Conservation (phyloP, 1,284 basidiomycete genomes). For the Irpex sp. region DNA sequence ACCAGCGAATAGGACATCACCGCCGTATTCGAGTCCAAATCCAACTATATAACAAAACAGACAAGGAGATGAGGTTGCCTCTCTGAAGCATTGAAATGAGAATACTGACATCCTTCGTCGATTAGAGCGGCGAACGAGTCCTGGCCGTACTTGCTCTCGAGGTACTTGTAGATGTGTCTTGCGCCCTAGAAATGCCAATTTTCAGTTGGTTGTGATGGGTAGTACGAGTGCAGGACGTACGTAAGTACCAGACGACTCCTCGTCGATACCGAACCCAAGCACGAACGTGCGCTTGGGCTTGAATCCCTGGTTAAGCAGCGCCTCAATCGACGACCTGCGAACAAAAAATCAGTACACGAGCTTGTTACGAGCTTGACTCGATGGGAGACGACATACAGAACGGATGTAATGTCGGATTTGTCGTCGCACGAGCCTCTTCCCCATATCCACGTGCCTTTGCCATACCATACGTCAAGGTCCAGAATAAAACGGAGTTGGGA, state of each 20-base stretch:
- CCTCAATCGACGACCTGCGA: slow-evolving; percentile 46
- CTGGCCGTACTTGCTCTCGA: slow-evolving; percentile 49
- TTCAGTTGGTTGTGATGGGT: too few species aligned
- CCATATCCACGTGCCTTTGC: slow-evolving; percentile 50
- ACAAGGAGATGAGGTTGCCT: neutral
- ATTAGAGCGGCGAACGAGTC: slow-evolving; percentile 53
- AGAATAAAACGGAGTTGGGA: neutral
- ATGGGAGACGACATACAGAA: slow-evolving; percentile 36
- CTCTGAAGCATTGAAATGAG: neutral
- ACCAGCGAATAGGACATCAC: slow-evolving; percentile 38
- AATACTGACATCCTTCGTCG: slow-evolving; percentile 41
- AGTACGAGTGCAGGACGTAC: too few species aligned
- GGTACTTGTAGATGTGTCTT: slow-evolving; percentile 35
- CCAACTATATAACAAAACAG: slow-evolving; percentile 22
- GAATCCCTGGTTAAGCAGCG: slow-evolving; percentile 47
- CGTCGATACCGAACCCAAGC: slow-evolving; percentile 68
- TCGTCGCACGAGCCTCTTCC: slow-evolving; percentile 62
- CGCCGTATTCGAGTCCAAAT: slow-evolving; percentile 26
- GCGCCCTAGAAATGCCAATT: too few species aligned
- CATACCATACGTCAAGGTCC: neutral
- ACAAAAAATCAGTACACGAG: neutral
- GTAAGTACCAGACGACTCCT: slow-evolving; percentile 43
- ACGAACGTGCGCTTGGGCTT: slow-evolving; percentile 51
- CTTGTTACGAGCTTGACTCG: neutral
- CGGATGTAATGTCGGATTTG: slow-evolving; percentile 55